Evolutionary conservation across 2,329 filamentous ascomycete genomes (phyloP).

Genomic region (Alternaria consortialis): DNA sequence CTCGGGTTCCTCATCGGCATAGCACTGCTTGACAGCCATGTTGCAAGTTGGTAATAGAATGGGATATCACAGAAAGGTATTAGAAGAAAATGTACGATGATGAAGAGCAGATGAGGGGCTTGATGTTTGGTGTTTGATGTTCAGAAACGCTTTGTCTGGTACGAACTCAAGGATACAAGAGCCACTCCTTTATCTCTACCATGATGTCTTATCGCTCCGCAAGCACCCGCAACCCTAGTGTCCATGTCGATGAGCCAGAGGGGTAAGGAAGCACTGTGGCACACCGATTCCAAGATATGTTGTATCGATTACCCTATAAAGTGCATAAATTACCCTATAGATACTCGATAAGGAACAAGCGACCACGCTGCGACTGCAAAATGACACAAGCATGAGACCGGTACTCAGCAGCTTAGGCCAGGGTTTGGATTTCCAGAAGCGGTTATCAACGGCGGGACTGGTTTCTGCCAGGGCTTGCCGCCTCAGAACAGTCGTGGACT

Average conservation of each 20-base stretch:
- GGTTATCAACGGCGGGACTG: conserved; percentile 41
- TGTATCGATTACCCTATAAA: conserved; percentile 50
- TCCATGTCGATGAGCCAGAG: conserved; percentile 18
- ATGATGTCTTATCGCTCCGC: conserved; percentile 36
- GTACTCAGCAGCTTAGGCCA: conserved; percentile 24
- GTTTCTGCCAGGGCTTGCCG: conserved; percentile 38
- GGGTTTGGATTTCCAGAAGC: conserved; percentile 42
- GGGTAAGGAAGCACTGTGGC: conserved; percentile 16
- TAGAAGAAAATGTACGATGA: conserved; percentile 2
- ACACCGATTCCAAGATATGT: conserved; percentile 23
- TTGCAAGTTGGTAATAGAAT: conserved; percentile 10
- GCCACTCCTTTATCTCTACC: conserved; percentile 22
- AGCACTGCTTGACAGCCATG: conserved; percentile 39
- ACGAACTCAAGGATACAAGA: conserved; percentile 9
- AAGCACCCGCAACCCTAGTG: conserved; percentile 30
- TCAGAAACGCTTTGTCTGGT: conserved; percentile 6
- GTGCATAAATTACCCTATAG: conserved; percentile 46
- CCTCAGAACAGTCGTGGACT: conserved; percentile 16
- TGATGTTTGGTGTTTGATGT: background rate
- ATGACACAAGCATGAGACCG: conserved; percentile 39
- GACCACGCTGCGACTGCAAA: conserved; percentile 28
- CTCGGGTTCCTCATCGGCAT: conserved; percentile 32
- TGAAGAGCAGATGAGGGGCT: conserved; percentile 2
- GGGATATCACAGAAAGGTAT: conserved; percentile 21
- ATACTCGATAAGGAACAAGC: conserved; percentile 40